Percentiles rank a stretch among this genome's conserved stretches.
These are phyloP conservation scores for Arthrobotrys conoides DNA, from an alignment of 2,329 filamentous ascomycete genomes.

Conservation along the genomic window DNA sequence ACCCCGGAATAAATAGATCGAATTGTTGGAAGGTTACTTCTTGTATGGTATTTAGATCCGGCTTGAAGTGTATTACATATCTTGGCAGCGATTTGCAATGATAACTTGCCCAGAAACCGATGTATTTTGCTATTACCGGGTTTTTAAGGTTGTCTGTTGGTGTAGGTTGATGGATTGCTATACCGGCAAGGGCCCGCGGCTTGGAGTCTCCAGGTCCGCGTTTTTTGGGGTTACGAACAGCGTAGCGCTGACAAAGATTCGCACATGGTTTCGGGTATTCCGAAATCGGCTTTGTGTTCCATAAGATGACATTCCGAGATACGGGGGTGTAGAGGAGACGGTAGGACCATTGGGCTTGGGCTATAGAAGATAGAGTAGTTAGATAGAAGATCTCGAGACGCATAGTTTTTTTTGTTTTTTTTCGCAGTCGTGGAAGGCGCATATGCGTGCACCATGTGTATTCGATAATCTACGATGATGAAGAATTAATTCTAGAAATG, in stretches of 20 bases:
- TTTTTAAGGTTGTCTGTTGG: neutral
- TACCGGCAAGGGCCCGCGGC: neutral
- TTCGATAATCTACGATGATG: neutral
- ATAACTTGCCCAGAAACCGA: conserved; percentile 20
- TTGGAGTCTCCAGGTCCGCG: neutral
- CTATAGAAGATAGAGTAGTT: neutral
- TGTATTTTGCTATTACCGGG: neutral
- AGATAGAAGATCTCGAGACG: neutral
- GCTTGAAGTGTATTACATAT: conserved; percentile 16
- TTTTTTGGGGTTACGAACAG: neutral
- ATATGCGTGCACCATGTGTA: neutral
- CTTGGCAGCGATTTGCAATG: conserved; percentile 14
- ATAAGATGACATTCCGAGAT: neutral
- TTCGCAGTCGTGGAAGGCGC: too few relatives aligned
- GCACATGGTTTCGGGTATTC: neutral
- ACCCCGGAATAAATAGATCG: conserved; percentile 6
- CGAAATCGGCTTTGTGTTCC: neutral
- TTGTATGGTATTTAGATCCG: conserved; percentile 4
- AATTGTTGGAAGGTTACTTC: neutral
- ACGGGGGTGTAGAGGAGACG: conserved; percentile 1
- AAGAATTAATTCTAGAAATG: neutral
- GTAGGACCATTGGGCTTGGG: conserved; percentile 12
- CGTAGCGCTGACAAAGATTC: neutral
- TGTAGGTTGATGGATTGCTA: neutral
- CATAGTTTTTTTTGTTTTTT: neutral